Base-by-base conservation (phyloP, 1,284 basidiomycete genomes). In the Naganishia albida region DNA sequence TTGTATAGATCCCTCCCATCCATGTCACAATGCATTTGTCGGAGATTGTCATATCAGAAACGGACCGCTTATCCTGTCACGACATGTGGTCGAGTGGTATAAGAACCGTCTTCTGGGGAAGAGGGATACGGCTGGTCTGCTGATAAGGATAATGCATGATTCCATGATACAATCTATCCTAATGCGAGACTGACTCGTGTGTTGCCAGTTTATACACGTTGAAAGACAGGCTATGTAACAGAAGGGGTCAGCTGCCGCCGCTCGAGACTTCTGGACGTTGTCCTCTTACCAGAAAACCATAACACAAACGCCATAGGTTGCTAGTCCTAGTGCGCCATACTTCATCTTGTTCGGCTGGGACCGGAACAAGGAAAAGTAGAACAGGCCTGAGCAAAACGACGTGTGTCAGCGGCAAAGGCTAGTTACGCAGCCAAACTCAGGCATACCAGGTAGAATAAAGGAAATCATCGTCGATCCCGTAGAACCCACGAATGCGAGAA, bases 391-490 rank as follows among this genome's bases (percentile, higher is more conserved):
- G 20, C n/a, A 38, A 39, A 25, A 15, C 15, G 15, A 42, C 18
- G 7, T 30, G 23, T 23, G 39, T 38, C 6, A 67, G 87, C 87
- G 87, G 18, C n/a, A 18, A 48, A 10, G 46, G 13, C 20, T 4
- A 16, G 25, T 34, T 16, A 89, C 86, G 87, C 87, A 90, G 76
- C 86, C 89, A 72, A 91, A 86, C 66, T 91, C 75, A 59, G 23
- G n/a, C 12, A 20, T 71, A 2, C 93, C 93, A 0, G 96, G 95
- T 4, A 99, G 84, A 74, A 99, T 98, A 79, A 99, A 99, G 10
- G 91, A 94, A 70, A 99, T 94, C 40, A 82, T 97, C 16, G 95
- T 98, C 20, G 91, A 94, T 18, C 96, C 96, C 0, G 95, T 96
- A 12, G 93, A 89, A 7, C 96, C 96, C 28, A 99, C 96, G 75